Percentiles rank a stretch among this genome's conserved stretches.
Evolutionary conservation across 352 stramenopile genomes (phyloP).

Genomic region (Phytophthora brassicae): DNA sequence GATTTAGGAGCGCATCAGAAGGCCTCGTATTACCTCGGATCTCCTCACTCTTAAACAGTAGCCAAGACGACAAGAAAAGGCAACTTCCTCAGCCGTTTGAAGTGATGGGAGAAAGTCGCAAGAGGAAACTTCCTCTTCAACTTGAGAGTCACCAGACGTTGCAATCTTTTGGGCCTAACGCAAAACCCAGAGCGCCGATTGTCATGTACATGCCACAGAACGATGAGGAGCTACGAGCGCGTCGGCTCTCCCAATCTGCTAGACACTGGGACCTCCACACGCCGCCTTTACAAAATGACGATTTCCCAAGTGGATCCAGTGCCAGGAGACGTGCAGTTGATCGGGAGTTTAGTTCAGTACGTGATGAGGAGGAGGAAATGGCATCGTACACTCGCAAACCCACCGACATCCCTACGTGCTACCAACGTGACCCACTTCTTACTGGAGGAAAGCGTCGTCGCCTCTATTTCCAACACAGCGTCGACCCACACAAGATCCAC

Average conservation of each 20-base stretch:
- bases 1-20: conserved; percentile 10
- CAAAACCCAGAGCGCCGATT: not conserved
- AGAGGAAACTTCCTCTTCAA: not conserved
- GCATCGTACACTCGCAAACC: too few relatives aligned
- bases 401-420: conserved; percentile 4
- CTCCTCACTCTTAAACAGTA: conserved; percentile 15
- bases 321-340: conserved; percentile 5
- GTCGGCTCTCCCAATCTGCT: not conserved
- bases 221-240: not conserved
- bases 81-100: not conserved
- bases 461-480: conserved; percentile 15
- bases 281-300: not conserved
- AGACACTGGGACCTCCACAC: not conserved
- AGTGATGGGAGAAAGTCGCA: not conserved
- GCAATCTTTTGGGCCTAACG: too few relatives aligned
- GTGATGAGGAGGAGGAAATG: too few relatives aligned
- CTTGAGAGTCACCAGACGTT: too few relatives aligned
- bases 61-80: not conserved
- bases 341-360: conserved; percentile 2
- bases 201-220: not conserved
- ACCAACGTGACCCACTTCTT: not conserved
- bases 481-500: conserved; percentile 20
- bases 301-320: conserved; percentile 13
- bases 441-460: conserved; percentile 4
- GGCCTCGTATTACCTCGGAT: conserved; percentile 15